phyloP scores from a whole-genome alignment of 1,139 yeast species.

The Yamadazyma siamensis region DNA sequence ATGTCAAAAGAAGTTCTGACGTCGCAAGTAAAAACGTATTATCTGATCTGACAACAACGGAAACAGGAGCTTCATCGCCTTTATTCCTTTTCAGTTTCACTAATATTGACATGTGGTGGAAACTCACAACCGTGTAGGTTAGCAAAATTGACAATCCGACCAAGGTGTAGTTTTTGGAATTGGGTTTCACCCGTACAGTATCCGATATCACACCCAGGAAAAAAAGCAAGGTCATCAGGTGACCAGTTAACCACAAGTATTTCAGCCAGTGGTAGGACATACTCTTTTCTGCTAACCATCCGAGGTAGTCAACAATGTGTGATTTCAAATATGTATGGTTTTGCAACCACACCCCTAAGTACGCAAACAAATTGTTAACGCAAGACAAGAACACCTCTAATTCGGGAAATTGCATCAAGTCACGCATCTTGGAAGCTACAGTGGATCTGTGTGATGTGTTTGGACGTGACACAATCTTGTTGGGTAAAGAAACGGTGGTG shows the following conservation, averaged over 20 bases:
- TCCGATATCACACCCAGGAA: neutral
- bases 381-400: neutral
- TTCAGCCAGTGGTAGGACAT: neutral
- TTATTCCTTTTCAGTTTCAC: conserved; percentile 1
- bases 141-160: conserved; percentile 7
- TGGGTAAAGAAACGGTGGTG: too few species aligned
- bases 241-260: neutral
- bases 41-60: conserved; percentile 41
- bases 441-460: too few species aligned
- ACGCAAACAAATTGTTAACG: neutral
- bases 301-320: neutral
- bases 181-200: too few species aligned
- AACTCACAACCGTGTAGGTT: conserved; percentile 20
- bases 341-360: neutral
- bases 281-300: neutral
- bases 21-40: conserved; percentile 42
- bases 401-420: too few species aligned
- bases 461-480: too few species aligned
- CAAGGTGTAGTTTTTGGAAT: too few species aligned
- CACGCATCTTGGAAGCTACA: too few species aligned
- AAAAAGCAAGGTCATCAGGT: neutral
- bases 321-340: neutral
- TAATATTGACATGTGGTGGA: conserved; percentile 15
- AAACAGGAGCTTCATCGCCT: conserved; percentile 6
- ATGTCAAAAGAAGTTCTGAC: conserved; percentile 26